phyloP scores from a whole-genome alignment of 2,329 filamentous ascomycete genomes.

The Eurotiales sp. region DNA sequence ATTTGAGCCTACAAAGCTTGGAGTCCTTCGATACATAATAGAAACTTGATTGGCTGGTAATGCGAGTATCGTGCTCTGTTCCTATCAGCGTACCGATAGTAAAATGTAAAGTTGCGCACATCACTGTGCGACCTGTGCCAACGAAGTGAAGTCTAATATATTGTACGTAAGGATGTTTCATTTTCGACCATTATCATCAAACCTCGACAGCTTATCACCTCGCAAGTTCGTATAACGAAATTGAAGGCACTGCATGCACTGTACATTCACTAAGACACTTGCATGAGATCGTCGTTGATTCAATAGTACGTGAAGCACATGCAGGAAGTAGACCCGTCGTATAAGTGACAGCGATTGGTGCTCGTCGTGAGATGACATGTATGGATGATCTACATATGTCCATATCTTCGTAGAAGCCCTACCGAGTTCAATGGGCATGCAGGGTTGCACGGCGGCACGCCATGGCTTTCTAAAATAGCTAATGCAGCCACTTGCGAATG shows the following conservation, averaged over 20 bases:
- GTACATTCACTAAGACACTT: not conserved
- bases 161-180: no score
- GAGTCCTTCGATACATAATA: not conserved
- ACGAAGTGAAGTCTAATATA: not conserved
- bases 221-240: not conserved
- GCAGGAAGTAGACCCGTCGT: not conserved
- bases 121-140: no score
- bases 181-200: no score
- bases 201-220: not conserved
- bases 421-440: no score
- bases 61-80: not conserved
- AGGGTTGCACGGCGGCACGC: no score
- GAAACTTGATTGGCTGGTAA: not conserved
- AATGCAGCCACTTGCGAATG: no score
- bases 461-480: no score
- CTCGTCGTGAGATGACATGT: no score
- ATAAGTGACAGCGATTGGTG: not conserved
- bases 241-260: not conserved
- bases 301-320: not conserved
- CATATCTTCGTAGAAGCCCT: no score
- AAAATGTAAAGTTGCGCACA: no score
- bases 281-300: not conserved
- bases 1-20: not conserved
- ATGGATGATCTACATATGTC: no score
- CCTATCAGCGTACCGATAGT: not conserved